Conservation (phyloP, 345 rosid genomes). For the Boechera stricta region DNA sequence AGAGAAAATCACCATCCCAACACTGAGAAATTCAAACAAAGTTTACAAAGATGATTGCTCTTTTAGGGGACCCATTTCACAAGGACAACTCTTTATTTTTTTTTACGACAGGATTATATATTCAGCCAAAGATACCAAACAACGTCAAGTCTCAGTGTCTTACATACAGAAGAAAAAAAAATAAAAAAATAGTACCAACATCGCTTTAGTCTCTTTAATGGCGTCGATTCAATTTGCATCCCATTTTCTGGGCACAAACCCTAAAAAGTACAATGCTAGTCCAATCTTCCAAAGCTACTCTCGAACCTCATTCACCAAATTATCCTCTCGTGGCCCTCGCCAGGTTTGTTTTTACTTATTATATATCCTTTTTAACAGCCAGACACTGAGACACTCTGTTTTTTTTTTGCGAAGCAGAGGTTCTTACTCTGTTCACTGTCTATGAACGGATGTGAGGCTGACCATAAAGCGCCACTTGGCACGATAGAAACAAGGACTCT, state of each 20-base stretch:
- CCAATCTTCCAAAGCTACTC: slow-evolving; percentile 23
- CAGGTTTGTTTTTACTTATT: slow-evolving; percentile 35
- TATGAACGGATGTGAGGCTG: slow-evolving; percentile 79
- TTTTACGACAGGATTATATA: neutral
- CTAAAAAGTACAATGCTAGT: neutral
- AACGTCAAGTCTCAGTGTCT: neutral
- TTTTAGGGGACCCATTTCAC: neutral
- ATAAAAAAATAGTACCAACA: neutral
- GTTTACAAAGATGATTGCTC: no score
- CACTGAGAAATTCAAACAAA: neutral
- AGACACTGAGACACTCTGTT: neutral
- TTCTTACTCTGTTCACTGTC: slow-evolving; percentile 49
- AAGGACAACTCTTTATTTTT: neutral
- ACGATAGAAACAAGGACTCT: slow-evolving; percentile 60
- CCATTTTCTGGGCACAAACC: slow-evolving; percentile 28
- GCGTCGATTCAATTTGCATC: slow-evolving; percentile 33
- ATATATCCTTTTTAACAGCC: neutral
- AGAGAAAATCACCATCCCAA: neutral
- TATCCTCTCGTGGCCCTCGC: slow-evolving; percentile 24
- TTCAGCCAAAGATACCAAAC: neutral
- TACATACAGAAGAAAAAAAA: neutral
- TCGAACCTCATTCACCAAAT: slow-evolving; percentile 28
- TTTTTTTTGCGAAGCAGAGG: slow-evolving; percentile 41
- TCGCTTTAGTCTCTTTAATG: slow-evolving; percentile 18
- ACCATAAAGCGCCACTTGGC: slow-evolving; percentile 53